These are phyloP conservation scores for Spiromastix sp. DNA, from an alignment of 2,329 filamentous ascomycete genomes.

Conservation along the genomic window DNA sequence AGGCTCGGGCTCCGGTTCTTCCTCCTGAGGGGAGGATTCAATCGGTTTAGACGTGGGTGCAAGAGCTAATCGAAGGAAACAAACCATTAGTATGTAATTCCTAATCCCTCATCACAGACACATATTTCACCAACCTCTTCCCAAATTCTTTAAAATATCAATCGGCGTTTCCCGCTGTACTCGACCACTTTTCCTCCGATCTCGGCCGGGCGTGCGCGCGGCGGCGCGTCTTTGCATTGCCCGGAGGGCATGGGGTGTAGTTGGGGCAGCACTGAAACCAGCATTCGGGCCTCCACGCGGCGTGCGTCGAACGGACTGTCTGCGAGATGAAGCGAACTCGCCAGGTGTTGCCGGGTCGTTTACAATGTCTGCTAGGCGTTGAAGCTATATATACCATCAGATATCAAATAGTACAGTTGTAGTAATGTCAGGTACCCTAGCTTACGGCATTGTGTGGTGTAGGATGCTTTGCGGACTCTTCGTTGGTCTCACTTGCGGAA, in stretches of 20 bases:
- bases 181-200: conserved; percentile 40
- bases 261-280: conserved; percentile 29
- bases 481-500: no score
- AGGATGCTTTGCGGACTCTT: conserved; percentile 1
- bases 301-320: conserved; percentile 24
- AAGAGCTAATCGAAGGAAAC: conserved; percentile 28
- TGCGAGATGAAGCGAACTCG: conserved; percentile 21
- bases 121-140: no score
- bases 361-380: conserved; percentile 22
- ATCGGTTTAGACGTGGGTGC: conserved; percentile 38
- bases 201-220: conserved; percentile 37
- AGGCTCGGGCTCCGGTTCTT: conserved; percentile 14
- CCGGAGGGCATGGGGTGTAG: conserved; percentile 46
- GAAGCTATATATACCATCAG: conserved; percentile 16
- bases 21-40: conserved; percentile 33
- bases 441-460: conserved; percentile 7
- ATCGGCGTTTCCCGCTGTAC: conserved; percentile 45
- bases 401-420: conserved; percentile 1
- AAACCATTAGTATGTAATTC: conserved; percentile 1
- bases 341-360: conserved; percentile 28
- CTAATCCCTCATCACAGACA: no score
- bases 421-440: neutral
- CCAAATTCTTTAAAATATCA: conserved; percentile 43
- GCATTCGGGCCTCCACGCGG: conserved; percentile 16
- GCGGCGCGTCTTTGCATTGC: conserved; percentile 45